Percentiles rank a stretch among this genome's conserved stretches.
Evolutionary conservation across 768 basidiomycete genomes (phyloP).

Genomic region (Tephrocybe sp.): DNA sequence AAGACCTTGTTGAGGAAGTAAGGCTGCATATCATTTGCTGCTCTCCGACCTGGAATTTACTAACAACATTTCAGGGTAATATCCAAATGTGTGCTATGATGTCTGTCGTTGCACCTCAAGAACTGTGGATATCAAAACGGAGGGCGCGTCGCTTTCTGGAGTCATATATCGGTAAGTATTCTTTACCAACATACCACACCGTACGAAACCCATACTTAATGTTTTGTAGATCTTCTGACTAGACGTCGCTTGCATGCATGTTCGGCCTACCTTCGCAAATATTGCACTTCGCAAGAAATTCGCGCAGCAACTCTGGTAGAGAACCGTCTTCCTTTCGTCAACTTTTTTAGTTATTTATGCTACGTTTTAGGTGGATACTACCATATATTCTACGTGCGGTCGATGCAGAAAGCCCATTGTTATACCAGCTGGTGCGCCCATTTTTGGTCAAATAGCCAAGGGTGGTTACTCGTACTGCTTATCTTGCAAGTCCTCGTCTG

Average conservation of each 20-base stretch:
- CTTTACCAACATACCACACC: neutral
- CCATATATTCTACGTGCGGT: conserved; percentile 67
- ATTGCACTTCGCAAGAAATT: conserved; percentile 48
- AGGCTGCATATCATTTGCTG: conserved; percentile 3
- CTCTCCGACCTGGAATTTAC: neutral
- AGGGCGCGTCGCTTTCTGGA: conserved; percentile 58
- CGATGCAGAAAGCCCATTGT: conserved; percentile 65
- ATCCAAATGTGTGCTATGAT: conserved; percentile 80
- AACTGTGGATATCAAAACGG: conserved; percentile 46
- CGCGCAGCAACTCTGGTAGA: conserved; percentile 50
- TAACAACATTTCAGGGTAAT: conserved; percentile 56
- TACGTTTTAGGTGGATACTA: conserved; percentile 56
- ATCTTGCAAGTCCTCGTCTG: conserved; percentile 44
- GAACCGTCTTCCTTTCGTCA: conserved; percentile 10
- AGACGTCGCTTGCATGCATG: conserved; percentile 60
- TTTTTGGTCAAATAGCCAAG: conserved; percentile 22
- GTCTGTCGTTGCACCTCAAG: conserved; percentile 54
- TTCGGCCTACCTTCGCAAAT: conserved; percentile 77
- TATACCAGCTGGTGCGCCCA: conserved; percentile 33
- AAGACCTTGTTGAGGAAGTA: conserved; percentile 64
- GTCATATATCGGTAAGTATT: conserved; percentile 64
- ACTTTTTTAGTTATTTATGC: neutral
- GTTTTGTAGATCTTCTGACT: conserved; percentile 53
- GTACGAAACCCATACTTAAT: neutral
- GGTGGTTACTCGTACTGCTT: conserved; percentile 56